Evolutionary conservation across 345 rosid genomes (phyloP), one percentile per base, ranked within the genome.

Genomic region (Conringia planisiliqua): DNA sequence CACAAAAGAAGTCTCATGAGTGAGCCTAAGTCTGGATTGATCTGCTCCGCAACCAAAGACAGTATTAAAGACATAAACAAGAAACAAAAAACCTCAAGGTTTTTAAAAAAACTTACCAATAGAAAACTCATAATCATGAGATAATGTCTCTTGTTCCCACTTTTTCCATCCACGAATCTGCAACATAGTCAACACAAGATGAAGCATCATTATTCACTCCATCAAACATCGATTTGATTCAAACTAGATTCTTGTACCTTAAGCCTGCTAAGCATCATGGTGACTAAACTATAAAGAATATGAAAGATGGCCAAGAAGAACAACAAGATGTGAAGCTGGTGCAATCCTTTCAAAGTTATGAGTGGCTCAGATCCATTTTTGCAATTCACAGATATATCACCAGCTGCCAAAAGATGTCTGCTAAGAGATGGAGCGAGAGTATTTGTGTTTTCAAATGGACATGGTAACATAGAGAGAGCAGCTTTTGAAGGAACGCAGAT

Each of bases 131-230:
- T 87, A 90, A 72, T 88, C 87, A 76, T 79, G 82, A 46, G 99
- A 83, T 40, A 66, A 58, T 73, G 97, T 92, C 81, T 95, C 99
- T 75, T 74, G 74, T 81, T 95, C 99, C 97, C 99, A 95, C 9
- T 74, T 75, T 82, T 95, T 95, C 98, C 98, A 95, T 50, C 90
- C 86, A 44, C 97, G 97, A 76, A 80, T 90, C 99, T 92, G 81
- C 33, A 26, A 57, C 27, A 72, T 60, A 30, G 2, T 57, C 51
- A 56, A 33, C 17, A 59, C 43, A 42, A 62, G 56, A 56, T 29
- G 33, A 33, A 42, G 1, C 56, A 69, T 33, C 17, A 3, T 55
- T 6, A 17, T 48, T 39, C 7, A 57, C 12, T 54, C 11, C 1
- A 73, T 48, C n/a, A 52, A 58, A 38, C 27, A 65, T 1, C 2